Evolutionary conservation across 148 eudicot genomes (phyloP).

Genomic region (Amaranthus cruentus): DNA sequence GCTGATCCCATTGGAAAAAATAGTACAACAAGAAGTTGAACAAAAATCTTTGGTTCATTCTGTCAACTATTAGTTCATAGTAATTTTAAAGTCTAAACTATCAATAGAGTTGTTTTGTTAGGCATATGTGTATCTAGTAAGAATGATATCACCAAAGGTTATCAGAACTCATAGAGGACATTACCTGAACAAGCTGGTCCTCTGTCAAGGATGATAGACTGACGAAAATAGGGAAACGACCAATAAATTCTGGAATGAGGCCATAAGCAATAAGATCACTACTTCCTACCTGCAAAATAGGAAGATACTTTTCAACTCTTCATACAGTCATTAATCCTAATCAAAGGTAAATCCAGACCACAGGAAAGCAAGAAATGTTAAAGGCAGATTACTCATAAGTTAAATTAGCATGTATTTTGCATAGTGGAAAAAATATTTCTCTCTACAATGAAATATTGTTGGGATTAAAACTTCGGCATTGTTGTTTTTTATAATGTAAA

Average conservation of each 20-base stretch:
- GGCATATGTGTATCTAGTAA: neutral
- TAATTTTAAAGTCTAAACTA: too few relatives aligned
- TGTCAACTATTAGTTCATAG: neutral
- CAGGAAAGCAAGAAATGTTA: neutral
- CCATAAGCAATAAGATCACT: constrained; percentile 92
- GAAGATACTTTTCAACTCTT: neutral
- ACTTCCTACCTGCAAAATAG: constrained; percentile 77
- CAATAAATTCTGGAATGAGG: constrained; percentile 92
- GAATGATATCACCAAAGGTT: neutral
- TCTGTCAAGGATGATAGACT: constrained; percentile 83
- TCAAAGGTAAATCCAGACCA: constrained; percentile 1
- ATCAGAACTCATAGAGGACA: constrained; percentile 2
- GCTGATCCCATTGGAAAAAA: neutral
- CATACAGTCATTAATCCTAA: neutral
- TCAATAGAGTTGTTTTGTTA: neutral
- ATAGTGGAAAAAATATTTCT: neutral
- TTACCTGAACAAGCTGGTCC: constrained; percentile 90
- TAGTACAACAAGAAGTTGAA: neutral
- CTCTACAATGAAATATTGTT: neutral
- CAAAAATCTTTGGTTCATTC: too few relatives aligned
- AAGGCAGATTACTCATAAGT: neutral
- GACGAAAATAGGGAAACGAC: constrained; percentile 88
- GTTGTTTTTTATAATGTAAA: too few relatives aligned
- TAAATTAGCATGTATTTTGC: constrained; percentile 8
- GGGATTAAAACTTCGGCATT: too few relatives aligned